phyloP scores from a whole-genome alignment of 2,329 filamentous ascomycete species.

The Ceratocystis diversiconidia region DNA sequence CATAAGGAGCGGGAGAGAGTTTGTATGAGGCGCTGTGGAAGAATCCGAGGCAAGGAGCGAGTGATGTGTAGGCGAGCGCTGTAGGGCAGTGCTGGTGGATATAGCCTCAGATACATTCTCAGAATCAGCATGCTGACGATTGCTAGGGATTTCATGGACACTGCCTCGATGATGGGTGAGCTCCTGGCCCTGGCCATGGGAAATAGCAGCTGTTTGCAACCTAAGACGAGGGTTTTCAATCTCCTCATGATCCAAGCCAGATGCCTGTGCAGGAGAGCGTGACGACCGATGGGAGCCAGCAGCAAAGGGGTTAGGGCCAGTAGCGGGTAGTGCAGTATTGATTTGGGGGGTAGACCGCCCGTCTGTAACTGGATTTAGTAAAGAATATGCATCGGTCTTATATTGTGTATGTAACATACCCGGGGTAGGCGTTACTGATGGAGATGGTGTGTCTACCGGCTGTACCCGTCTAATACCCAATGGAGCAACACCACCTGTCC shows the following conservation, averaged over 20 bases:
- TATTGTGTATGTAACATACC: conserved; percentile 21
- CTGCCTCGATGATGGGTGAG: not conserved
- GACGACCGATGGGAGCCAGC: not conserved
- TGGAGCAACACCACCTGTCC: not conserved
- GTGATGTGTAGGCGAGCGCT: conserved; percentile 20
- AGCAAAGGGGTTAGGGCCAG: not conserved
- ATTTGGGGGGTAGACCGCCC: not conserved
- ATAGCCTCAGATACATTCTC: no score
- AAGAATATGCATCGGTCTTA: not conserved
- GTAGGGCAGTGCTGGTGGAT: not conserved
- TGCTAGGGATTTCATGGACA: not conserved
- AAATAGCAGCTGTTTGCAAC: conserved; percentile 1
- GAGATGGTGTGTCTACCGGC: conserved; percentile 12
- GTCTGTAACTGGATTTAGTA: not conserved
- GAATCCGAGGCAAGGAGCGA: conserved; percentile 17
- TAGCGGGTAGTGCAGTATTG: not conserved
- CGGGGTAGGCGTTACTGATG: not conserved
- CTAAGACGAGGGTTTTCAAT: conserved; percentile 23
- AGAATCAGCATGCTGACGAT: not conserved
- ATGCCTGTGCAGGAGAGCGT: not conserved
- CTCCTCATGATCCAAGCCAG: conserved; percentile 19
- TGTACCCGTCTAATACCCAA: conserved; percentile 13
- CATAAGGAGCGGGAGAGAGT: conserved; percentile 17
- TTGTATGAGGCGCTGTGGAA: conserved; percentile 20
- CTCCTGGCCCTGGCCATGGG: not conserved